Evolutionary conservation across 768 basidiomycete species (phyloP).

Genomic region (Podaxis rugospora): DNA sequence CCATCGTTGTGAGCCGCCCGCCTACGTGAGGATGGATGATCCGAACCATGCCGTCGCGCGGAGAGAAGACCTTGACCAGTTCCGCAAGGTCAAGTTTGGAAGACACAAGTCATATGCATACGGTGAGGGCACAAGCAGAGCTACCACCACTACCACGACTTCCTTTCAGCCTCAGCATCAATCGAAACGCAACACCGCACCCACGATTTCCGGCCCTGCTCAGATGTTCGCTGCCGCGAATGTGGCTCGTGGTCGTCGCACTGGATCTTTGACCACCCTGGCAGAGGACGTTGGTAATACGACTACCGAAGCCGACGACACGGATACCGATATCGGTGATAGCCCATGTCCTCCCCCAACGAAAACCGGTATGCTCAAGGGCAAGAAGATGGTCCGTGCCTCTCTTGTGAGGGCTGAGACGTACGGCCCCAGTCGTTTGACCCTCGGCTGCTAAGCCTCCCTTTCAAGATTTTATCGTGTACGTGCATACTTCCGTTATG

Average conservation of each 20-base stretch:
- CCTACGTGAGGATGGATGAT: constrained; percentile 95
- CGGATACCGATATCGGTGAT: constrained; percentile 75
- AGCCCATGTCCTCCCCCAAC: constrained; percentile 85
- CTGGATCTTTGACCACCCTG: constrained; percentile 53
- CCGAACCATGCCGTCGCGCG: constrained; percentile 77
- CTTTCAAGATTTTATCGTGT: background rate
- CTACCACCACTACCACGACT: constrained; percentile 24
- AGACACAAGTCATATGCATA: constrained; percentile 91
- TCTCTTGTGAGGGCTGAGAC: constrained; percentile 64
- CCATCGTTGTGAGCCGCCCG: constrained; percentile 70
- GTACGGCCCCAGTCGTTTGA: constrained; percentile 58
- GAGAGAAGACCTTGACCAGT: constrained; percentile 84
- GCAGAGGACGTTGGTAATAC: constrained; percentile 57
- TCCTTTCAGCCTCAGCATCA: constrained; percentile 33
- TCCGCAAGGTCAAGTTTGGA: constrained; percentile 84
- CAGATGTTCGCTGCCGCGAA: constrained; percentile 63
- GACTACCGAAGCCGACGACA: constrained; percentile 63
- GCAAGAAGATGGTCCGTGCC: constrained; percentile 48
- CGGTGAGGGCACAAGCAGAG: constrained; percentile 61
- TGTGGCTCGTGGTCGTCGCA: constrained; percentile 61
- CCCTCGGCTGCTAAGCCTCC: constrained; percentile 2
- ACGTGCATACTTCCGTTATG: background rate
- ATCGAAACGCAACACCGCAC: constrained; percentile 65
- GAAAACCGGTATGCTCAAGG: constrained; percentile 50
- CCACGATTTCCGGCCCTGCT: constrained; percentile 40